These are phyloP conservation scores for Mycena alexandri DNA, from an alignment of 768 basidiomycete genomes.

Conservation along the genomic window DNA sequence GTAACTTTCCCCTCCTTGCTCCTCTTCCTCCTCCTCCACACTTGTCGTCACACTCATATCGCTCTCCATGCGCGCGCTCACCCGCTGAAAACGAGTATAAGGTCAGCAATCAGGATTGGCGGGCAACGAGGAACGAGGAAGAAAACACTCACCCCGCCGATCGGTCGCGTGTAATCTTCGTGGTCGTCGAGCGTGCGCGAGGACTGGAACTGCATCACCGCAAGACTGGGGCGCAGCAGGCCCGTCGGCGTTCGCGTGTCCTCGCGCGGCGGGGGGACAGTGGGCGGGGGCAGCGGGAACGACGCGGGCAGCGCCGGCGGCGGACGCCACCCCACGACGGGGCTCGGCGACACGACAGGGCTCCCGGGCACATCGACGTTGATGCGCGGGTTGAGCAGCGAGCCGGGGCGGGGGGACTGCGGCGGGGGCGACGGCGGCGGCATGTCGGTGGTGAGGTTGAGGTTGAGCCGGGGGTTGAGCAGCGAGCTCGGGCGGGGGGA, in stretches of 20 bases:
- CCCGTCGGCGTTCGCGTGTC: neutral
- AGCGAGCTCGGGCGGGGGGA: neutral
- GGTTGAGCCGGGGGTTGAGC: neutral
- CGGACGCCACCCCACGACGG: too few relatives aligned
- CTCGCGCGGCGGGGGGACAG: neutral
- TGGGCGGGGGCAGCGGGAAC: neutral
- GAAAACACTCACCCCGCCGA: conserved; percentile 17
- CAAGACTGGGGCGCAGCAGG: conserved; percentile 23
- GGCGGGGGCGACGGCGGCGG: neutral
- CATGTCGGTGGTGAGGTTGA: neutral
- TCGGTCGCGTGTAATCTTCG: conserved; percentile 26
- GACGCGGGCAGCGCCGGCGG: neutral
- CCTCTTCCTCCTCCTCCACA: neutral
- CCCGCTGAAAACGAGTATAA: neutral
- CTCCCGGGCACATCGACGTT: too few relatives aligned
- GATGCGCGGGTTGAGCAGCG: conserved; percentile 27
- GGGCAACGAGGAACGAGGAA: neutral
- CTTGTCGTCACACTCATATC: neutral
- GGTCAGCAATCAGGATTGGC: neutral
- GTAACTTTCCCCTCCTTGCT: neutral
- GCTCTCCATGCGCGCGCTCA: neutral
- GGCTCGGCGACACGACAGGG: too few relatives aligned
- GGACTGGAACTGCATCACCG: conserved; percentile 17
- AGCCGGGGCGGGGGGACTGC: conserved; percentile 11
- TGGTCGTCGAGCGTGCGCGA: conserved; percentile 12